Evolutionary conservation across 1,139 yeast genomes (phyloP).

Genomic region (Saccharomyces hybrid): DNA sequence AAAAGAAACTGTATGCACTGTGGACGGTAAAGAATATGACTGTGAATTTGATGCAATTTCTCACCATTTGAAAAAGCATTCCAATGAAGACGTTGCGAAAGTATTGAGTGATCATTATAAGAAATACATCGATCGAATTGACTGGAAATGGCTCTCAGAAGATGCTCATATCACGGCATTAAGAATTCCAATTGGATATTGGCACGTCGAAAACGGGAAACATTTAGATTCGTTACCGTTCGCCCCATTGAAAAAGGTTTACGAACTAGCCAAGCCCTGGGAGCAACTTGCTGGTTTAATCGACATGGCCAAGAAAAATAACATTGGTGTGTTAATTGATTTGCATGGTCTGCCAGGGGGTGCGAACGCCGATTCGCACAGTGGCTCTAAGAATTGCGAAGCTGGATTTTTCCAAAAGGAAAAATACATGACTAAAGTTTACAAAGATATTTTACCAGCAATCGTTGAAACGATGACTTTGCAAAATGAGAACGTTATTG

Average conservation of each 20-base stretch:
- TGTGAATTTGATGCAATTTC: slow-evolving; percentile 65
- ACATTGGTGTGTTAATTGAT: slow-evolving; percentile 74
- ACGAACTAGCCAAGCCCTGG: slow-evolving; percentile 59
- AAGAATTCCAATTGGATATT: slow-evolving; percentile 84
- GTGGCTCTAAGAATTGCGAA: slow-evolving; percentile 66
- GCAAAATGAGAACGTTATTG: slow-evolving; percentile 60
- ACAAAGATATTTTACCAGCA: slow-evolving; percentile 48
- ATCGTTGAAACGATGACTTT: slow-evolving; percentile 59
- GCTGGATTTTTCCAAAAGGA: slow-evolving; percentile 46
- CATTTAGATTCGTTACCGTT: slow-evolving; percentile 54
- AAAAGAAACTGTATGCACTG: slow-evolving; percentile 32
- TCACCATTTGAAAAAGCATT: slow-evolving; percentile 41
- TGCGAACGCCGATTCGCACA: slow-evolving; percentile 77
- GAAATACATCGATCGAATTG: slow-evolving; percentile 47
- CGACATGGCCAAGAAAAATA: slow-evolving; percentile 29
- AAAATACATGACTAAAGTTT: slow-evolving; percentile 32
- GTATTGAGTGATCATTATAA: slow-evolving; percentile 65
- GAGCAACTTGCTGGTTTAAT: slow-evolving; percentile 35
- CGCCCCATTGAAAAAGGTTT: slow-evolving; percentile 46
- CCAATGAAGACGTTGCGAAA: slow-evolving; percentile 47
- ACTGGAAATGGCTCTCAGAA: slow-evolving; percentile 65
- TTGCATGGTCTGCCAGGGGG: slow-evolving; percentile 90
- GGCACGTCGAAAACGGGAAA: slow-evolving; percentile 66
- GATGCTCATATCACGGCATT: slow-evolving; percentile 64
- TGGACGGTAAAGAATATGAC: not conserved